Evolutionary conservation across 208 protist species (phyloP).

Genomic region (Trypanosoma lewisi): DNA sequence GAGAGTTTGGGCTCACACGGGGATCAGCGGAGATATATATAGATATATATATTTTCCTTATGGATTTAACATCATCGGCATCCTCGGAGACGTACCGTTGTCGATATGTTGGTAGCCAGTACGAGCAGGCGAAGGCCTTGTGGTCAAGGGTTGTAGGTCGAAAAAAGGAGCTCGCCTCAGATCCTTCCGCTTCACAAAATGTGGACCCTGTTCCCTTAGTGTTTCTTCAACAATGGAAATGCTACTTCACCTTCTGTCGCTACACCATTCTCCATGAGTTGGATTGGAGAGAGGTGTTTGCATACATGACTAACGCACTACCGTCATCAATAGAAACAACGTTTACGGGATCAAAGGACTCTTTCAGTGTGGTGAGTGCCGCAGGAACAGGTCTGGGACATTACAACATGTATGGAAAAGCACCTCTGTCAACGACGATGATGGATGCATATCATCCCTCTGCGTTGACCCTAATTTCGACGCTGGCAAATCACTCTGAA

Average conservation of each 20-base stretch:
- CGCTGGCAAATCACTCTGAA: background rate
- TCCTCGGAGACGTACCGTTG: background rate
- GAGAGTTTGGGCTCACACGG: background rate
- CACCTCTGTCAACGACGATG: background rate
- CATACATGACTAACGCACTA: conserved; percentile 6
- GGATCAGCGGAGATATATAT: background rate
- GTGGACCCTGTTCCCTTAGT: conserved; percentile 1
- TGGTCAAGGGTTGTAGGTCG: background rate
- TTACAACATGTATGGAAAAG: background rate
- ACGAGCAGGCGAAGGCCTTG: conserved; percentile 1
- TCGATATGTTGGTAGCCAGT: background rate
- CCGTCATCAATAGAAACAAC: background rate
- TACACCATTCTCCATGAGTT: conserved; percentile 3
- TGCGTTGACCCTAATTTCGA: background rate
- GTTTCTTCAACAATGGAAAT: conserved; percentile 17
- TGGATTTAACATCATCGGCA: background rate
- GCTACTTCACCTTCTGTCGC: conserved; percentile 20
- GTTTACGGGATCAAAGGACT: background rate
- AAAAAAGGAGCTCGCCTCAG: background rate
- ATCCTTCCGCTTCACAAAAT: background rate
- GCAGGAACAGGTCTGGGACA: background rate
- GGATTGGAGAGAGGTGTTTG: conserved; percentile 26
- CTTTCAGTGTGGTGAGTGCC: background rate
- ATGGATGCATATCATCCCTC: background rate
- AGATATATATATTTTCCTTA: background rate